phyloP scores from a whole-genome alignment of 2,329 filamentous ascomycete genomes.

The Myriosclerotinia duriaeana region DNA sequence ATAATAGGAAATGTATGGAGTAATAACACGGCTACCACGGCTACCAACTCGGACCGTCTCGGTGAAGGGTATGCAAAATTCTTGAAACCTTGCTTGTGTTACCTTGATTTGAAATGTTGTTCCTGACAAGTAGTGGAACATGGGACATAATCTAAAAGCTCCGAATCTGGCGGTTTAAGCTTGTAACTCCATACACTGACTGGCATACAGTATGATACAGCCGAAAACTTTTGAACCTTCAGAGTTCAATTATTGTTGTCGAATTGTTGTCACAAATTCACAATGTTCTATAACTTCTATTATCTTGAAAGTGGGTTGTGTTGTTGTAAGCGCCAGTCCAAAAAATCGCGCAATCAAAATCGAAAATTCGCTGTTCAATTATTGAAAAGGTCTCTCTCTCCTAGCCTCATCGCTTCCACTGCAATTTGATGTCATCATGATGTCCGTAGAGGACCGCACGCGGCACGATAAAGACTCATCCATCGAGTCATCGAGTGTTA shows the following conservation, averaged over 20 bases:
- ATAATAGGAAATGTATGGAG: not conserved
- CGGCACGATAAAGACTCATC: not conserved
- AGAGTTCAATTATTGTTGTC: conserved; percentile 3
- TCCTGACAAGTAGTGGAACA: conserved; percentile 16
- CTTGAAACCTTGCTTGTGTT: not conserved
- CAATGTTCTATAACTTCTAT: too few species aligned
- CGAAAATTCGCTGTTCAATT: conserved; percentile 18
- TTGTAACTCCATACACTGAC: not conserved
- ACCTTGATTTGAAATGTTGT: conserved; percentile 5
- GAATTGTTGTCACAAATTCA: not conserved
- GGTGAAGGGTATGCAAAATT: conserved; percentile 8
- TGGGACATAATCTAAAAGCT: conserved; percentile 11
- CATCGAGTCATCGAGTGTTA: conserved; percentile 21
- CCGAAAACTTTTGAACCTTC: not conserved
- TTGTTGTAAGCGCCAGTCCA: not conserved
- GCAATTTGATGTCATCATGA: conserved; percentile 1
- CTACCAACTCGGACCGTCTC: conserved; percentile 15
- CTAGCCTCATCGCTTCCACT: conserved; percentile 16
- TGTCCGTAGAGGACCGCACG: not conserved
- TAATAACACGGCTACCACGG: conserved; percentile 12
- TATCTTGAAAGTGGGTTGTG: not conserved
- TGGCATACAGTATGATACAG: not conserved
- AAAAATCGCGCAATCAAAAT: conserved; percentile 12
- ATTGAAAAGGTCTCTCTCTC: conserved; percentile 9
- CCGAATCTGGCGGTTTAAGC: conserved; percentile 8